Evolutionary conservation across 2,329 filamentous ascomycete species (phyloP).

Genomic region (Metarhizium anisopliae): DNA sequence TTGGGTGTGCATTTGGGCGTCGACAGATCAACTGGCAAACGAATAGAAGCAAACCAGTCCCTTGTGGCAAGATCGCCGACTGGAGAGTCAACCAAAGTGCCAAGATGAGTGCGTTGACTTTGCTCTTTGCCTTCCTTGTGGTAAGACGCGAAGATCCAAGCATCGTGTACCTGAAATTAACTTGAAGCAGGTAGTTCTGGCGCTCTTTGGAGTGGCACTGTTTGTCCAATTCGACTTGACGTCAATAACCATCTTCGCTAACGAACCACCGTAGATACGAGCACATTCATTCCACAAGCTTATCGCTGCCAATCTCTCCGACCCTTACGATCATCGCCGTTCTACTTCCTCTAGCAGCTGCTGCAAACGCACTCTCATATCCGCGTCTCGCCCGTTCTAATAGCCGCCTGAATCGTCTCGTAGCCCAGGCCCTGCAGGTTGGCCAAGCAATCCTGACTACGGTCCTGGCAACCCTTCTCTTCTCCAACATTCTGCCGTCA

Average conservation of each 20-base stretch:
- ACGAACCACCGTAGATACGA: neutral
- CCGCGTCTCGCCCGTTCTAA: neutral
- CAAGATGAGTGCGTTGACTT: too few species aligned
- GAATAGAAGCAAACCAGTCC: too few species aligned
- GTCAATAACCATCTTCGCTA: neutral
- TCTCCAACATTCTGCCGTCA: conserved; percentile 9
- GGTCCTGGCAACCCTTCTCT: conserved; percentile 11
- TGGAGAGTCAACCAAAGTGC: too few species aligned
- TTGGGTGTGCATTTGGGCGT: too few species aligned
- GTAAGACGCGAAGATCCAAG: too few species aligned
- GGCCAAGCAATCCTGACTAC: conserved; percentile 7
- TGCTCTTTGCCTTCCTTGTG: too few species aligned
- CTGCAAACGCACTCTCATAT: neutral
- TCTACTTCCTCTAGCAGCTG: conserved; percentile 1
- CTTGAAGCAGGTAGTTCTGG: neutral
- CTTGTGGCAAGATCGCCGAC: too few species aligned
- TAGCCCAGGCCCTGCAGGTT: conserved; percentile 4
- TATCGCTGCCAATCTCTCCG: conserved; percentile 5
- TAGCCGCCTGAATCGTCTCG: neutral
- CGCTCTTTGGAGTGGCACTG: neutral
- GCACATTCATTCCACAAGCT: conserved; percentile 1
- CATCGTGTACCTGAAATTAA: neutral
- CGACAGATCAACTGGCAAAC: too few species aligned
- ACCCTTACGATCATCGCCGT: neutral
- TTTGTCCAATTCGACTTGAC: neutral